These are phyloP conservation scores for Hypocreales sp. DNA, from an alignment of 2,329 filamentous ascomycete species.

Conservation along the genomic window DNA sequence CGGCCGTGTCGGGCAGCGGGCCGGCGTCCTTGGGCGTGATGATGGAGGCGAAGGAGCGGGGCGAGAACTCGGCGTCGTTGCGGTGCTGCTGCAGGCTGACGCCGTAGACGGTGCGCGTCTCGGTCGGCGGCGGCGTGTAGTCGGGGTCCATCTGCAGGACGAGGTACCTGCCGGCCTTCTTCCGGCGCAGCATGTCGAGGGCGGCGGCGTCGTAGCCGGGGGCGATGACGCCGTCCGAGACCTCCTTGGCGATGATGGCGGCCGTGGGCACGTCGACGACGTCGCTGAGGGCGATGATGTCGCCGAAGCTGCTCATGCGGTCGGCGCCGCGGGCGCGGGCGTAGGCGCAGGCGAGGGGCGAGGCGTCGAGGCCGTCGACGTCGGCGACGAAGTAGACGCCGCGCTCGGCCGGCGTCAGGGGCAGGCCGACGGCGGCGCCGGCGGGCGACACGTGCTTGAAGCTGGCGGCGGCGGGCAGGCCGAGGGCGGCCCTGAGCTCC, in stretches of 20 bases:
- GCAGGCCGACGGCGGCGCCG: slow-evolving; percentile 84
- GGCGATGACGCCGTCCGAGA: slow-evolving; percentile 92
- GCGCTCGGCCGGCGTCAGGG: slow-evolving; percentile 72
- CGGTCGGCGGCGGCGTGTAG: slow-evolving; percentile 66
- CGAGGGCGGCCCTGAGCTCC: slow-evolving; percentile 81
- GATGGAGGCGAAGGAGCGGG: slow-evolving; percentile 71
- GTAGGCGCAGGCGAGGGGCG: slow-evolving; percentile 82
- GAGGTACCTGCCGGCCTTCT: slow-evolving; percentile 95
- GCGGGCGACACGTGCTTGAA: slow-evolving; percentile 99
- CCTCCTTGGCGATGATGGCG: slow-evolving; percentile 95
- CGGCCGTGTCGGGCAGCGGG: slow-evolving; percentile 61
- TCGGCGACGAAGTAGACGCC: slow-evolving; percentile 99
- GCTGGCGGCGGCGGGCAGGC: slow-evolving; percentile 80
- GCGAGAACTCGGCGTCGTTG: slow-evolving; percentile 79
- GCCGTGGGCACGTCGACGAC: slow-evolving; percentile 84
- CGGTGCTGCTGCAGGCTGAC: slow-evolving; percentile 79
- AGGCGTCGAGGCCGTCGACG: slow-evolving; percentile 76
- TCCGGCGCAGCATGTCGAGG: slow-evolving; percentile 85
- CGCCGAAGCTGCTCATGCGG: slow-evolving; percentile 97
- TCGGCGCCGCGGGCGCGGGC: slow-evolving; percentile 90
- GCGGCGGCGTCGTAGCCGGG: slow-evolving; percentile 75
- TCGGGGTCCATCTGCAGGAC: slow-evolving; percentile 87
- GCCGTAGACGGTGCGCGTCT: slow-evolving; percentile 81
- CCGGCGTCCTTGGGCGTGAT: slow-evolving; percentile 70
- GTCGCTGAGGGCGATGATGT: slow-evolving; percentile 87